A percentile compares a stretch with the other conserved stretches of the same genome.
These are phyloP conservation scores for Mortierella sp. DNA, from an alignment of 371 early-diverging fungal species.

Conservation along the genomic window DNA sequence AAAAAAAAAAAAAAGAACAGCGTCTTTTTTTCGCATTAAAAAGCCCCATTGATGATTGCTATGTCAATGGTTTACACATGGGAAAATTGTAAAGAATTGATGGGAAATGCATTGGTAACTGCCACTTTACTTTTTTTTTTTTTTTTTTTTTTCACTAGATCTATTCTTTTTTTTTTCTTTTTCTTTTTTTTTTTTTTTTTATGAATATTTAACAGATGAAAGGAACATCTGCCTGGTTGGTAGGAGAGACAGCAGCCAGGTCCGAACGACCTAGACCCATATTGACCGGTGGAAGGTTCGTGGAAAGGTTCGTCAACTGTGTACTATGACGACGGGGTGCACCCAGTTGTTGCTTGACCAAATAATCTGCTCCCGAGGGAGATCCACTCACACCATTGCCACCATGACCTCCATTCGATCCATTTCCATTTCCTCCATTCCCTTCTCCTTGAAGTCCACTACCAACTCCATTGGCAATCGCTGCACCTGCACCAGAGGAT, in stretches of 20 bases:
- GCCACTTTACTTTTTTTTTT: too few relatives aligned
- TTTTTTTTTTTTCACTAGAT: too few relatives aligned
- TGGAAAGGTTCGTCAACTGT: conserved; percentile 32
- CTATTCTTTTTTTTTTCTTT: neutral
- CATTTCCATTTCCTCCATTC: conserved; percentile 7
- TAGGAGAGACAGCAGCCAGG: too few relatives aligned
- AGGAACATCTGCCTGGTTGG: neutral
- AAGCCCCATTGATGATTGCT: too few relatives aligned
- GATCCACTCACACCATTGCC: too few relatives aligned
- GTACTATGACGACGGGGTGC: conserved; percentile 32
- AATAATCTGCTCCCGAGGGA: conserved; percentile 14
- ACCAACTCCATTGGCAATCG: conserved; percentile 8
- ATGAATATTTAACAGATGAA: neutral
- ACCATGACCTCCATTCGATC: neutral
- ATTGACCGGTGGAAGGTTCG: neutral
- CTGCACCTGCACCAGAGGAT: neutral
- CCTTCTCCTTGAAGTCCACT: conserved; percentile 10
- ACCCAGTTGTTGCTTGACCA: conserved; percentile 23
- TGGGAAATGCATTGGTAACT: too few relatives aligned
- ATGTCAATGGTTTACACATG: too few relatives aligned
- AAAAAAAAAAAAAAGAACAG: too few relatives aligned
- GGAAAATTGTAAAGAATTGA: too few relatives aligned
- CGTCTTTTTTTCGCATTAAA: too few relatives aligned
- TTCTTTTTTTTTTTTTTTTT: neutral
- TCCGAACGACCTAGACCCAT: too few relatives aligned